Evolutionary conservation across 2,329 filamentous ascomycete genomes (phyloP).

Genomic region (Esteya vermicola): DNA sequence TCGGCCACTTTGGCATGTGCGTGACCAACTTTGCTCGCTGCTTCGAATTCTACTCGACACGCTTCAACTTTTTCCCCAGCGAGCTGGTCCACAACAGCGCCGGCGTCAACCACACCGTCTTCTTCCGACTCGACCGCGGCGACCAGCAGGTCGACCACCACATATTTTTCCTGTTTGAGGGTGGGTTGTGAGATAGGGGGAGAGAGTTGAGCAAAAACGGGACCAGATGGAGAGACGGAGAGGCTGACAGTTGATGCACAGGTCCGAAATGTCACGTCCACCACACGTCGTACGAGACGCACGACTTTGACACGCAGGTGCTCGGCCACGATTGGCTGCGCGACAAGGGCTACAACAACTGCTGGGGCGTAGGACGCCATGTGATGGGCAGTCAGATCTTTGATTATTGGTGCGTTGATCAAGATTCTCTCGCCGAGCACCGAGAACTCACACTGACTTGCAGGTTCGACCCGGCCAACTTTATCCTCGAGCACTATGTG

Average conservation of each 20-base stretch:
- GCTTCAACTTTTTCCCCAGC: slow-evolving; percentile 37
- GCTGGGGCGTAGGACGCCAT: slow-evolving; percentile 60
- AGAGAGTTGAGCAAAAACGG: neutral
- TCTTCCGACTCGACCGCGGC: slow-evolving; percentile 30
- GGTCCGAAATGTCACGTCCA: slow-evolving; percentile 40
- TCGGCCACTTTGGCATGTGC: slow-evolving; percentile 40
- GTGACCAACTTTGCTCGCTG: slow-evolving; percentile 33
- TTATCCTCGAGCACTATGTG: slow-evolving; percentile 57
- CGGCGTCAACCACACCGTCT: slow-evolving; percentile 25
- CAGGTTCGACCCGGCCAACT: slow-evolving; percentile 46
- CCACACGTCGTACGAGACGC: slow-evolving; percentile 55
- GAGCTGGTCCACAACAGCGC: slow-evolving; percentile 27
- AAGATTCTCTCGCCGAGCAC: neutral
- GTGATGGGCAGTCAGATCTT: slow-evolving; percentile 59
- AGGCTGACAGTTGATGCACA: neutral
- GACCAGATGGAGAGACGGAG: neutral
- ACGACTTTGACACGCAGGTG: slow-evolving; percentile 57
- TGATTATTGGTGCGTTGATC: slow-evolving; percentile 49
- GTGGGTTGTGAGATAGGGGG: neutral
- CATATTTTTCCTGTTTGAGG: slow-evolving; percentile 35
- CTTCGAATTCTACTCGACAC: slow-evolving; percentile 32
- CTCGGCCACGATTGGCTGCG: slow-evolving; percentile 57
- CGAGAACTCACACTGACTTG: neutral
- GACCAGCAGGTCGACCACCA: slow-evolving; percentile 33
- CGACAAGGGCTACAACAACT: slow-evolving; percentile 45